Evolutionary conservation across 176 grass and related monocot genomes (phyloP).

Genomic region (Neostapfia colusana): DNA sequence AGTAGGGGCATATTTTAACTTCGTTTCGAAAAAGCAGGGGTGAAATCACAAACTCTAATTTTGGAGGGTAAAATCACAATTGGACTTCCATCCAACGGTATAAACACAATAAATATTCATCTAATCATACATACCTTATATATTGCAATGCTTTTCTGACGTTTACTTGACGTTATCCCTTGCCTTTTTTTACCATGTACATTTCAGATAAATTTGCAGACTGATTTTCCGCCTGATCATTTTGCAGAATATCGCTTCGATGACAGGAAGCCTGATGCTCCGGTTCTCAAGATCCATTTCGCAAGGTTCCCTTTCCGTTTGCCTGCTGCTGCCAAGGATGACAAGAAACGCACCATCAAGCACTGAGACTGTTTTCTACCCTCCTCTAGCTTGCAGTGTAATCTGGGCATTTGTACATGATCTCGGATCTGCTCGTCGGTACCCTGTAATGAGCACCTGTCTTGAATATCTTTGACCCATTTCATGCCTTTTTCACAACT

Average conservation of each 20-base stretch:
- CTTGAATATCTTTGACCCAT: neutral
- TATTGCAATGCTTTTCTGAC: neutral
- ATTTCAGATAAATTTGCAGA: neutral
- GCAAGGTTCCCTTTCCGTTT: constrained; percentile 75
- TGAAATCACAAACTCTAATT: too few relatives aligned
- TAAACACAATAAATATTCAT: too few relatives aligned
- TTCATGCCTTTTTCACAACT: neutral
- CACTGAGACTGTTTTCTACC: constrained; percentile 1
- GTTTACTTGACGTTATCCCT: neutral
- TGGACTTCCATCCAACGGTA: too few relatives aligned
- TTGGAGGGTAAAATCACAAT: too few relatives aligned
- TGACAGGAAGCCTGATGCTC: constrained; percentile 55
- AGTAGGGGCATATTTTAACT: too few relatives aligned
- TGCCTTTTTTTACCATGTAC: neutral
- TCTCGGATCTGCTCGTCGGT: constrained; percentile 10
- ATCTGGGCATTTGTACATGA: neutral
- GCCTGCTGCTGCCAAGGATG: constrained; percentile 17
- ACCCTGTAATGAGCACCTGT: constrained; percentile 5
- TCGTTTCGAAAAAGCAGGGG: too few relatives aligned
- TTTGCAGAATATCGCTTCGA: constrained; percentile 73
- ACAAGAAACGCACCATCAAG: neutral
- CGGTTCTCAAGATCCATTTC: constrained; percentile 52
- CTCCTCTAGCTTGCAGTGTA: neutral
- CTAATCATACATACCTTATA: neutral
- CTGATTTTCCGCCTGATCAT: constrained; percentile 28